Evolutionary conservation across 2,329 filamentous ascomycete species (phyloP).

Genomic region (Fusarium marasasianum): DNA sequence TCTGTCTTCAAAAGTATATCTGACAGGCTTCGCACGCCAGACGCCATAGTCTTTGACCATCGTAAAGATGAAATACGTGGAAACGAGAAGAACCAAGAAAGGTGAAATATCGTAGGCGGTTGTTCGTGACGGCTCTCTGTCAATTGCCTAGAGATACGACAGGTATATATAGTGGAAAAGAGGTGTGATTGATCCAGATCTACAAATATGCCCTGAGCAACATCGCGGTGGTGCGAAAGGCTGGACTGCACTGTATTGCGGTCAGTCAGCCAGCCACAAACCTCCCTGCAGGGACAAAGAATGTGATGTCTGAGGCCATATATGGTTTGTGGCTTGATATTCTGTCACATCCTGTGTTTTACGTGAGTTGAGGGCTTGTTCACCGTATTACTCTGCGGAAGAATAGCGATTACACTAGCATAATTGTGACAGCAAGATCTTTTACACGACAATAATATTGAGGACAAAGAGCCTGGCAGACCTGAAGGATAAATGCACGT

Average conservation of each 20-base stretch:
- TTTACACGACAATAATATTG: not conserved
- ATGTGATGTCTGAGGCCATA: not conserved
- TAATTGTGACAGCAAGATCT: not conserved
- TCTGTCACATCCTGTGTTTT: no score
- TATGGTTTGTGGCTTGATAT: not conserved
- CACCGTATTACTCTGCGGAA: not conserved
- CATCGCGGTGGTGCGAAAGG: not conserved
- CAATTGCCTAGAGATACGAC: not conserved
- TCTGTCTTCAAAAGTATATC: not conserved
- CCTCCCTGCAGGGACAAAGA: not conserved
- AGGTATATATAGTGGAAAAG: not conserved
- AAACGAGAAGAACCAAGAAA: not conserved
- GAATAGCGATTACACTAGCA: not conserved
- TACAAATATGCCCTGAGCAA: not conserved
- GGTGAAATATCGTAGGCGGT: not conserved
- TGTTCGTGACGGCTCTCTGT: not conserved
- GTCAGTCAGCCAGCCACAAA: not conserved
- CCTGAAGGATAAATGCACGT: not conserved
- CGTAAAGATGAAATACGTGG: not conserved
- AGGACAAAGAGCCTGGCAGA: not conserved
- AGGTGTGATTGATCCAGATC: not conserved
- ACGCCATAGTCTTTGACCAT: not conserved
- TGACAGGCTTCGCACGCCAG: not conserved
- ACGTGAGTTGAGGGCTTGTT: not conserved
- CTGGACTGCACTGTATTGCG: not conserved